Evolutionary conservation across 768 basidiomycete genomes (phyloP), one percentile per base, ranked within the genome.

Genomic region (Porpolomopsis calyptriformis): DNA sequence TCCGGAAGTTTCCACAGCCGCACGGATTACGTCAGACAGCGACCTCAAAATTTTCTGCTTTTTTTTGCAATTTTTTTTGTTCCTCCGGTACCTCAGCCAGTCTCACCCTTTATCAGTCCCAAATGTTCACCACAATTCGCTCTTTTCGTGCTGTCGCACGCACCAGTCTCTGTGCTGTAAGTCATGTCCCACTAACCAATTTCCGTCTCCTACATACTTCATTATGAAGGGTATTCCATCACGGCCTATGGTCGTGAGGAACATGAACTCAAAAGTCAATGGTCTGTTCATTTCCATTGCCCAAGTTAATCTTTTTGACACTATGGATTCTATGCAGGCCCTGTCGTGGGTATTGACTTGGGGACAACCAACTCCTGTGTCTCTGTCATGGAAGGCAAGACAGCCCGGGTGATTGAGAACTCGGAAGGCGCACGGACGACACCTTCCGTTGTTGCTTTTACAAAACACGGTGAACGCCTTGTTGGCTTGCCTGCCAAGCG

Each of bases 401-500:
- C 82, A 27, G 78, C 93, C 41, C 85, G 88, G 54, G 94, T 98
- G 52, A 85, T 99, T 55, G 96, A 97, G 69, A 98, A 98, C 71
- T 72, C 93, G 4, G 94, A 98, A 71, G 94, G 96, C 72, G 87
- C 86, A 47, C 82, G 96, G 55, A 98, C 96, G 52, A 99, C 96
- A 12, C 96, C 96, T 2, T 99, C 96, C 31, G 91, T 97, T 46
- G 90, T 98, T 54, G 94, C 94, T 31, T 99, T 99, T 76, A 91
- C 96, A 46, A 96, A 97, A 65, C 92, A 97, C 57, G 91, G 90
- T 47, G 96, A 99, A 64, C 90, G 94, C 48, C 75, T 97, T 25
- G 84, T 96, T 49, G 94, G 94, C 65, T 78, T 96, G 35, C 93
- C 94, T 19, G 96, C 94, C 9, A 93, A 97, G 68, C 88, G 93